Evolutionary conservation across 1,284 basidiomycete species (phyloP).

Genomic region (Volvariella surrecta): DNA sequence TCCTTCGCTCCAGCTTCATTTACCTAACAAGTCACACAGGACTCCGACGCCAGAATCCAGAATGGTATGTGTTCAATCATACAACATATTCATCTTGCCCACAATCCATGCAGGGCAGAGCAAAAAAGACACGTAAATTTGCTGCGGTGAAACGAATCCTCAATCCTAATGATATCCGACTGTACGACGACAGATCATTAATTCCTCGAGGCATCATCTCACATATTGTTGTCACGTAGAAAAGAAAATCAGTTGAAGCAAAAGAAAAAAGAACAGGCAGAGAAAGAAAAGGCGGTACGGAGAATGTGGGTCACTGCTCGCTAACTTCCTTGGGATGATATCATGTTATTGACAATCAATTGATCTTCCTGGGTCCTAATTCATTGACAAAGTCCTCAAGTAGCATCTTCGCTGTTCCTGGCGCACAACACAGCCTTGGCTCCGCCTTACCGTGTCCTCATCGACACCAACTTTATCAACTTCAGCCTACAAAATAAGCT

Average conservation of each 20-base stretch:
- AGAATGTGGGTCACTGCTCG: slow-evolving; percentile 42
- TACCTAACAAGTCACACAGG: too few species aligned
- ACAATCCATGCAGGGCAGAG: slow-evolving; percentile 63
- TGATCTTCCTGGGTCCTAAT: slow-evolving; percentile 13
- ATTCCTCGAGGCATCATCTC: slow-evolving; percentile 9
- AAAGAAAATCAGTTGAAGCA: slow-evolving; percentile 79
- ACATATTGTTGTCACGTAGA: slow-evolving; percentile 25
- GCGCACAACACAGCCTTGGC: slow-evolving; percentile 95
- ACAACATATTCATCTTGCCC: neutral
- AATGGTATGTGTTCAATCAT: too few species aligned
- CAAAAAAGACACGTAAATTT: slow-evolving; percentile 93
- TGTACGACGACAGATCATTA: slow-evolving; percentile 55
- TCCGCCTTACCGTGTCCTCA: slow-evolving; percentile 94
- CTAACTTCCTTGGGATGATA: too few species aligned
- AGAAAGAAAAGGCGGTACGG: slow-evolving; percentile 63
- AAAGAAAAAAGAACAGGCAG: slow-evolving; percentile 68
- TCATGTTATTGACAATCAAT: too few species aligned
- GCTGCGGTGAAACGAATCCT: slow-evolving; percentile 92
- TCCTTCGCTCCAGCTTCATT: too few species aligned
- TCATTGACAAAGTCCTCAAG: slow-evolving; percentile 50
- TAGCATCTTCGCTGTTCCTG: slow-evolving; percentile 90
- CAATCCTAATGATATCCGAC: slow-evolving; percentile 88
- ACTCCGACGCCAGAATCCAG: too few species aligned
- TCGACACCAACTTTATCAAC: slow-evolving; percentile 99
- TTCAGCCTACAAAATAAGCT: slow-evolving; percentile 98